Base-by-base conservation (phyloP, 345 rosid species). In the Corchorus olitorius region DNA sequence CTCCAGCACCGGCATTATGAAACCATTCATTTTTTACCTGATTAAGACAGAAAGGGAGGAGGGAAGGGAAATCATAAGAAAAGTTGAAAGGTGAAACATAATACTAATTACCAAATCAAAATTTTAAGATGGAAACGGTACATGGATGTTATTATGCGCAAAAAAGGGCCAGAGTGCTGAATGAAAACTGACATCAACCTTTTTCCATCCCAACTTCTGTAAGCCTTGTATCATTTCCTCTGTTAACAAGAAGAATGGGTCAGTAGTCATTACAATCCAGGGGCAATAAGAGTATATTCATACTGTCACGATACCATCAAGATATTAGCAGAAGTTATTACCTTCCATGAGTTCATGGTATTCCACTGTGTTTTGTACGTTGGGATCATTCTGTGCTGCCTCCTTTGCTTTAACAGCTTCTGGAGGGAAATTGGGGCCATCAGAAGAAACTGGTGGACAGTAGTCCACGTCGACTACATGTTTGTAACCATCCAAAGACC, bases 151-250 rank as follows among this genome's bases (percentile, higher is more conserved):
- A 83, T 96, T 93, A 71, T 96, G 98, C 35, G 99, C 99, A 72
- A 93, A 89, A 87, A 92, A 96, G 43, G 98, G 94, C 99, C 94
- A 96, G 76, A 91, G 79, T 0, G 99, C 83, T 0, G 98, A 93
- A 79, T 92, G 98, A 81, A 96, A 93, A 85, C 97, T 96, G 83
- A 96, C 99, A 76, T 93, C 99, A 2, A 95, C 94, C 84, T 93
- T 95, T 77, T 85, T 95, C 99, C 99, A 95, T 66, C 98, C 98
- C 72, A 92, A 58, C 72, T 84, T 92, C 85, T 96, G 97, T 80
- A 96, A 78, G 45, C 99, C 99, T 0, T 54, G 86, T 49, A 92
- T 93, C 99, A 93, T 96, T 84, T 93, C 98, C 86, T 96, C 99
- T 95, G 90, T 79, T 73, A 78, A 72, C 8, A 70, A 80, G 76